Conservation (phyloP, 2,329 filamentous ascomycete genomes). For the Sarocladium kiliense region DNA sequence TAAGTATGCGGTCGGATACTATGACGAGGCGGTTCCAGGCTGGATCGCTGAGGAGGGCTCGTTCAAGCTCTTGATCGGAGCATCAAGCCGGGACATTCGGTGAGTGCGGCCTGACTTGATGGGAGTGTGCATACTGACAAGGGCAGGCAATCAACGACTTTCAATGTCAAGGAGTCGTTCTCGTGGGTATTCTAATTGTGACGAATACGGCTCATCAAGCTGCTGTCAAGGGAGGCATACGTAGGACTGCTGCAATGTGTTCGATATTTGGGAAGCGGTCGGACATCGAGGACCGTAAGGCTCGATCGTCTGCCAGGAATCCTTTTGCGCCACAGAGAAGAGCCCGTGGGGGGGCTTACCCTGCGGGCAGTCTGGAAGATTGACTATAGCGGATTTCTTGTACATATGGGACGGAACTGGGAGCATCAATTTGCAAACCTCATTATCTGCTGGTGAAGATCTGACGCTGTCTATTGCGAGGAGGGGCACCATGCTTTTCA, state of each 20-base stretch:
- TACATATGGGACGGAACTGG: not conserved
- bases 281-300: no score
- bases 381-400: not conserved
- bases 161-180: slow-evolving; percentile 60
- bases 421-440: slow-evolving; percentile 4
- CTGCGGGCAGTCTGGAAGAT: not conserved
- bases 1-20: slow-evolving; percentile 54
- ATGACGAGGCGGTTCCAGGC: slow-evolving; percentile 49
- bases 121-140: slow-evolving; percentile 12
- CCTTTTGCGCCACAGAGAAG: no score
- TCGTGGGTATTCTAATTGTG: slow-evolving; percentile 55
- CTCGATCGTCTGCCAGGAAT: no score
- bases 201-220: not conserved
- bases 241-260: no score
- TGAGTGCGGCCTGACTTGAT: slow-evolving; percentile 9
- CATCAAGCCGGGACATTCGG: slow-evolving; percentile 13
- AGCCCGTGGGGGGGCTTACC: no score
- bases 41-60: slow-evolving; percentile 64
- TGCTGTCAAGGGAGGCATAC: no score
- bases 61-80: slow-evolving; percentile 51
- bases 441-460: not conserved
- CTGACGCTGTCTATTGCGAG: not conserved
- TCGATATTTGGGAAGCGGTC: no score
- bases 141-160: slow-evolving; percentile 40
- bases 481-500: no score